phyloP scores from a whole-genome alignment of 1,284 basidiomycete species.

The Limonomyces culmigenus region DNA sequence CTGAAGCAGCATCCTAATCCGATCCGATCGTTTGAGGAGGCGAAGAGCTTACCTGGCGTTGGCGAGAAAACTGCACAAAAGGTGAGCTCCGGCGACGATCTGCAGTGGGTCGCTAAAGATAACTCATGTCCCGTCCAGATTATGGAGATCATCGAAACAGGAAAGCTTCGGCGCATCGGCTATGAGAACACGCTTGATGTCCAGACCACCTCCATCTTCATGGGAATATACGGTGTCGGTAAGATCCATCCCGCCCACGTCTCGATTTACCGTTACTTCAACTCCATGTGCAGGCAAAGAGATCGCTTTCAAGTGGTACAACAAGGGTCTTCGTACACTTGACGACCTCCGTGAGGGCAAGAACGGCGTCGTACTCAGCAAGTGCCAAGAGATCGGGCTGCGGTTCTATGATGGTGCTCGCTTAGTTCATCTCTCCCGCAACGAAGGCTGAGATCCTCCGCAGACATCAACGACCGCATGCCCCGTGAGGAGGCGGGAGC shows the following conservation, averaged over 20 bases:
- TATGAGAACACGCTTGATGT: conserved; percentile 49
- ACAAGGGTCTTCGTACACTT: conserved; percentile 60
- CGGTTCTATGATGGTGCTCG: conserved; percentile 55
- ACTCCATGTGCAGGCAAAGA: conserved; percentile 21
- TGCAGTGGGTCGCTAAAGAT: not conserved
- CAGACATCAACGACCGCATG: conserved; percentile 70
- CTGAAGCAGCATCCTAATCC: conserved; percentile 36
- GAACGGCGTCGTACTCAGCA: conserved; percentile 41
- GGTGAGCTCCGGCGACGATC: conserved; percentile 20
- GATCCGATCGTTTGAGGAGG: conserved; percentile 48
- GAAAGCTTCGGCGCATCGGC: conserved; percentile 39
- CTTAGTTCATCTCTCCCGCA: not conserved
- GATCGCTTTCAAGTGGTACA: conserved; percentile 58
- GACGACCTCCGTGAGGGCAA: conserved; percentile 51
- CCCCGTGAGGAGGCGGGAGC: conserved; percentile 61
- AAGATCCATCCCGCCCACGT: conserved; percentile 10
- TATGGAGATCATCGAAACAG: conserved; percentile 61
- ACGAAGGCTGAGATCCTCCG: not conserved
- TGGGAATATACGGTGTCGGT: conserved; percentile 80
- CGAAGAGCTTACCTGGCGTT: conserved; percentile 43
- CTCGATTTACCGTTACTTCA: not conserved
- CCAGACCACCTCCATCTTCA: conserved; percentile 34
- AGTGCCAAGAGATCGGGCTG: conserved; percentile 61
- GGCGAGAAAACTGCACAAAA: conserved; percentile 64
- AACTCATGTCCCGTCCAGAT: conserved; percentile 26